Evolutionary conservation across 2,329 filamentous ascomycete species (phyloP).

Genomic region (Aspergillus glaucus): DNA sequence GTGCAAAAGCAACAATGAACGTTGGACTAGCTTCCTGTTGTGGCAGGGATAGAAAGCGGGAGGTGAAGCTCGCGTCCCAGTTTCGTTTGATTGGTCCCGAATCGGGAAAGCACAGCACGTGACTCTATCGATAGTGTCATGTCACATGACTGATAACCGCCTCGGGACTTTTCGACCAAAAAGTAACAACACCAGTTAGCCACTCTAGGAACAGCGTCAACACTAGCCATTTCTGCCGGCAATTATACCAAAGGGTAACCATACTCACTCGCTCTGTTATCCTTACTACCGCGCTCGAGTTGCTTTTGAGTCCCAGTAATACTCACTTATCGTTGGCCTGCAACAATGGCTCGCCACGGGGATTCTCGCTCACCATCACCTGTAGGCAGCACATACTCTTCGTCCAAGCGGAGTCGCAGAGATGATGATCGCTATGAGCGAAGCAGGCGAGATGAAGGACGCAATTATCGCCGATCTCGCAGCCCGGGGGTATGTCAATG

Average conservation of each 20-base stretch:
- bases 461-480: constrained; percentile 41
- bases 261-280: constrained; percentile 9
- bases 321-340: constrained; percentile 48
- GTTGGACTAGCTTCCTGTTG: background rate
- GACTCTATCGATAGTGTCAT: constrained; percentile 9
- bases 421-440: constrained; percentile 49
- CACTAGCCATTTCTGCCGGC: background rate
- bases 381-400: constrained; percentile 76
- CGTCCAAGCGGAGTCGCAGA: constrained; percentile 58
- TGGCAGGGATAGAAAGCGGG: constrained; percentile 18
- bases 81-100: constrained; percentile 21
- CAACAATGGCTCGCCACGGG: constrained; percentile 55
- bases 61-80: constrained; percentile 17
- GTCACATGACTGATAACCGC: constrained; percentile 11
- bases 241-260: constrained; percentile 19
- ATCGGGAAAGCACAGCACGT: constrained; percentile 12
- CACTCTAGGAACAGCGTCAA: background rate
- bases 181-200: background rate
- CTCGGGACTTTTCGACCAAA: background rate
- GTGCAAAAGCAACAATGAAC: background rate
- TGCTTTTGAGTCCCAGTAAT: constrained; percentile 36
- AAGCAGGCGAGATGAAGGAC: constrained; percentile 47
- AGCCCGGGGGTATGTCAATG: constrained; percentile 42
- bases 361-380: constrained; percentile 82
- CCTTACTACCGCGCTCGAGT: constrained; percentile 17